Conservation (phyloP, 441 rosid genomes). For the Flueggea neowawraea region DNA sequence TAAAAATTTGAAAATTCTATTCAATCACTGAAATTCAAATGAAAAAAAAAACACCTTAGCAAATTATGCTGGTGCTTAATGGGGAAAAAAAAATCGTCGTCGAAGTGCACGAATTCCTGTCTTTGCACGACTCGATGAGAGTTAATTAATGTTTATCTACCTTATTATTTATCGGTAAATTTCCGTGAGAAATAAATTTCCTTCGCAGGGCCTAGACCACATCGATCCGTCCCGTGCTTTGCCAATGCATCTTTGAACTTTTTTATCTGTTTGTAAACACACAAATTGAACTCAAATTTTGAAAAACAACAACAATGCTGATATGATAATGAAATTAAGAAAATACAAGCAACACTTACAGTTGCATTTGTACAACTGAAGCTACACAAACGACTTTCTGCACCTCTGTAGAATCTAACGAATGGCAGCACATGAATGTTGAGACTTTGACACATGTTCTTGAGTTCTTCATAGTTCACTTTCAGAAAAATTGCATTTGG, state of each 20-base stretch:
- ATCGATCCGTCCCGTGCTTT: slow-evolving; percentile 31
- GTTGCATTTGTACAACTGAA: slow-evolving; percentile 69
- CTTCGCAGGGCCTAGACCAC: slow-evolving; percentile 45
- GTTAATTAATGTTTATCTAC: no score
- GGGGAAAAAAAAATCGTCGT: no score
- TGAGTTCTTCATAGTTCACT: slow-evolving; percentile 68
- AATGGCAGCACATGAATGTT: slow-evolving; percentile 74
- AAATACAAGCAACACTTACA: slow-evolving; percentile 24
- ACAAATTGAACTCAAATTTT: not conserved
- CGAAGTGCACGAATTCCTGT: no score
- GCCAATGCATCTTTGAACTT: slow-evolving; percentile 61
- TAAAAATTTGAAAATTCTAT: no score
- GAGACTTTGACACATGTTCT: slow-evolving; percentile 55
- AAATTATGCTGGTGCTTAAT: no score
- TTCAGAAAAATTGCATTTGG: slow-evolving; percentile 54
- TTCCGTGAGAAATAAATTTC: no score
- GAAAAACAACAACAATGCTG: no score
- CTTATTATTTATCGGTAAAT: no score
- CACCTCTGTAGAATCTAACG: slow-evolving; percentile 68
- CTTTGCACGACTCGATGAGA: no score
- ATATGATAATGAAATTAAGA: not conserved
- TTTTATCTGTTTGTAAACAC: slow-evolving; percentile 41
- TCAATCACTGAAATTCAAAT: no score
- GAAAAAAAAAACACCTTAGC: no score
- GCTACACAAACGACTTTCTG: slow-evolving; percentile 53